Conservation (phyloP, 2,329 filamentous ascomycete species). For the Ophiostoma sp. region DNA sequence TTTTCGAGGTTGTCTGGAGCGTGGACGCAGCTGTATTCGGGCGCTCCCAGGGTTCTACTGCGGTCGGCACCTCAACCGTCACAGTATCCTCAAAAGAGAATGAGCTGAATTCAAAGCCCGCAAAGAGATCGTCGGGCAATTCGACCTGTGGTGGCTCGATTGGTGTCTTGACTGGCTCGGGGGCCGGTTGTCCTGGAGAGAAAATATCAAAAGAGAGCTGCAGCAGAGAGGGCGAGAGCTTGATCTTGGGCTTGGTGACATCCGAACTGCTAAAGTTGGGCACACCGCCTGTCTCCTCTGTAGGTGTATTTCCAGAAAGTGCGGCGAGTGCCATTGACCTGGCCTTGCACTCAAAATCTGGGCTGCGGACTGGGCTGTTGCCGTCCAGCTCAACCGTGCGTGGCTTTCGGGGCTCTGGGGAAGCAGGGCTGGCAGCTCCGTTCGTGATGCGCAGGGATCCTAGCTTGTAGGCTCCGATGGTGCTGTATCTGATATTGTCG, state of each 20-base stretch:
- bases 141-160: constrained; percentile 21
- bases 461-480: constrained; percentile 57
- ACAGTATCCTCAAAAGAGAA: constrained; percentile 34
- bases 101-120: constrained; percentile 33
- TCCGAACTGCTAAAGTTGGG: background rate
- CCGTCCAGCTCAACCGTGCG: background rate
- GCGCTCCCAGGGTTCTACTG: constrained; percentile 24
- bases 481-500: constrained; percentile 45
- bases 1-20: constrained; percentile 28
- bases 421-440: constrained; percentile 48
- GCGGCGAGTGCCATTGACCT: constrained; percentile 18
- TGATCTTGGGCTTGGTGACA: background rate
- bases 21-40: constrained; percentile 20
- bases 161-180: background rate
- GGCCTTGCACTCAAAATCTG: constrained; percentile 2
- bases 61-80: constrained; percentile 24
- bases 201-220: background rate
- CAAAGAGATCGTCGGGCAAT: constrained; percentile 25
- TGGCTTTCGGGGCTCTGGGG: constrained; percentile 19
- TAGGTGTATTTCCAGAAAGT: constrained; percentile 17
- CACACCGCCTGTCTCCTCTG: background rate
- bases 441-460: constrained; percentile 59
- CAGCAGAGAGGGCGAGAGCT: background rate
- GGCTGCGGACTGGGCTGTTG: background rate
- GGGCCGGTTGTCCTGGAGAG: background rate